Base-by-base conservation (phyloP, 2,329 filamentous ascomycete genomes). In the Penicillium frequentans region DNA sequence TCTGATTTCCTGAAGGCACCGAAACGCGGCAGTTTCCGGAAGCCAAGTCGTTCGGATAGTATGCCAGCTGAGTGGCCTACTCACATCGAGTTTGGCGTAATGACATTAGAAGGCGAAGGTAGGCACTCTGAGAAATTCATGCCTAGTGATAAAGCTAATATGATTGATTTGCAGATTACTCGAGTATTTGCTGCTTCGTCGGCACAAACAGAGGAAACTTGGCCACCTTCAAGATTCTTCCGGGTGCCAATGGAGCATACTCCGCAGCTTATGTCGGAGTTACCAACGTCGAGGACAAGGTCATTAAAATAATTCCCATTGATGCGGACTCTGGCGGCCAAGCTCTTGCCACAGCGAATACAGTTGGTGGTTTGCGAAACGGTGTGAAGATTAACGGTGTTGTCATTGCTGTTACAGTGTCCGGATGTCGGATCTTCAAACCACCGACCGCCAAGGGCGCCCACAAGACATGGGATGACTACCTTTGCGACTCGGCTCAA, bases 91-190 rank as follows among this genome's bases (percentile, higher is more conserved):
- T 99, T 98, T 76, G 91, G 91, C 52, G 91, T 96, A 47, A 88
- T 99, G 86, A 96, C 90, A 3, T 78, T 97, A 4, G 95, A 98
- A 44, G 90, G 89, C n/a, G 93, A 98, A 69, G 87, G 80, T 82
- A 74, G 64, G 71, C 2, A 19, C 9, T 27, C 2, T 14, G 2
- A 37, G 8, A n/a, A 33, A 24, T 27, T 10, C n/a, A 11, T 45
- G 39, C 14, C 2, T 24, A n/a, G 2, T 2, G 21, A 33, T 35
- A 31, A 24, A n/a, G 39, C 35, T 77, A 58, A 78, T 54, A 5
- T 5, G 23, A 19, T 31, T 24, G 13, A 46, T 19, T 11, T 29
- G 8, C 54, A 82, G 84, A 91, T 62, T 99, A 96, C 72, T 98
- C 95, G 1, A 97, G 92, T 68, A 96, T 99, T 55, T 86, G 89